Evolutionary conservation across 495 filamentous ascomycete genomes (phyloP).

Genomic region (Podospora comata): DNA sequence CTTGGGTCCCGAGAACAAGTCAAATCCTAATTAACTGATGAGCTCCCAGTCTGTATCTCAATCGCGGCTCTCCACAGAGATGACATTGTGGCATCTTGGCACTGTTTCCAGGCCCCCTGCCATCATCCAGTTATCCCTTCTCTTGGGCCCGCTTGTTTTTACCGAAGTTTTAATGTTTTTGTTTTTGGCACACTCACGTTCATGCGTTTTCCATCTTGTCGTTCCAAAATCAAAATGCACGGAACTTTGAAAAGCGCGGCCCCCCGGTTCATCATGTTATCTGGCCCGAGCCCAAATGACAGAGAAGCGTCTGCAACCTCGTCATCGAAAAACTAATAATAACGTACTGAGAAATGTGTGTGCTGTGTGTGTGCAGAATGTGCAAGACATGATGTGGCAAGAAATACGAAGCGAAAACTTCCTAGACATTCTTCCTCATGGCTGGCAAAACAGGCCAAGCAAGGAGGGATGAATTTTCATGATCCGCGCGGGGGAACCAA

Average conservation of each 20-base stretch:
- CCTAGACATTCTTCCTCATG: background rate
- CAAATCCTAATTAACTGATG: background rate
- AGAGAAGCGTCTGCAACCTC: background rate
- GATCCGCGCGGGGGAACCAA: too few species aligned
- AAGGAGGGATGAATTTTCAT: too few species aligned
- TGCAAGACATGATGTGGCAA: background rate
- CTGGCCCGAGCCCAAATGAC: background rate
- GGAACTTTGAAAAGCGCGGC: slow-evolving; percentile 6
- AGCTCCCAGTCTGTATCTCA: background rate
- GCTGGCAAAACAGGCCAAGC: background rate
- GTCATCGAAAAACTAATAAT: background rate
- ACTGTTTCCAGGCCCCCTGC: background rate
- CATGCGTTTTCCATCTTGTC: background rate
- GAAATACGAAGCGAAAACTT: background rate
- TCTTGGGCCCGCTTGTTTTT: background rate
- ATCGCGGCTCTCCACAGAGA: background rate
- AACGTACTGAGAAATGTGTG: background rate
- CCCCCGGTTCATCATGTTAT: slow-evolving; percentile 3
- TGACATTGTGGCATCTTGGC: slow-evolving; percentile 1
- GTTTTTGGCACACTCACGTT: background rate
- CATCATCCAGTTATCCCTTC: background rate
- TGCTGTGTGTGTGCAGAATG: background rate
- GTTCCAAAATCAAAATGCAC: background rate
- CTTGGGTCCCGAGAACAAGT: background rate
- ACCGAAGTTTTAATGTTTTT: background rate